phyloP scores from a whole-genome alignment of 2,329 filamentous ascomycete genomes.

The Stagonosporopsis rhizophila region DNA sequence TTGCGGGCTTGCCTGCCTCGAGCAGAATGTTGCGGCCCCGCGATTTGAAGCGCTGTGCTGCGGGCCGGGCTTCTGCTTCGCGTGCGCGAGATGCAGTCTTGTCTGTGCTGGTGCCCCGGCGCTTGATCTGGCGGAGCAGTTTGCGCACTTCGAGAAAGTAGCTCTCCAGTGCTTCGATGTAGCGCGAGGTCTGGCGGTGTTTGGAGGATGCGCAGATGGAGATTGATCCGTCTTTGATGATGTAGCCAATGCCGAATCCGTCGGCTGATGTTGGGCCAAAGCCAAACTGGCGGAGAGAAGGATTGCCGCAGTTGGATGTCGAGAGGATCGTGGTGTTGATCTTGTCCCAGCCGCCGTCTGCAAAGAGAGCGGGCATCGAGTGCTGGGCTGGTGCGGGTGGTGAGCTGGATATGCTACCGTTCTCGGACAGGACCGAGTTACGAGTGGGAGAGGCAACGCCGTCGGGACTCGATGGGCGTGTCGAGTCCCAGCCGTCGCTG shows the following conservation, averaged over 20 bases:
- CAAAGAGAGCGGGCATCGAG: slow-evolving; percentile 79
- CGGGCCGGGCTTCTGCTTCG: slow-evolving; percentile 64
- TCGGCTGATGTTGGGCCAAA: slow-evolving; percentile 94
- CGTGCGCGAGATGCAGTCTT: slow-evolving; percentile 65
- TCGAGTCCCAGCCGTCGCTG: slow-evolving; percentile 59
- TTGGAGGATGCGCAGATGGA: slow-evolving; percentile 93
- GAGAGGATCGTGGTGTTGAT: slow-evolving; percentile 93
- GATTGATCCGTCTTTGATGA: slow-evolving; percentile 93
- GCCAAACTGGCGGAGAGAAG: slow-evolving; percentile 90
- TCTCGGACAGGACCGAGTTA: slow-evolving; percentile 59
- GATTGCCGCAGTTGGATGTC: slow-evolving; percentile 98
- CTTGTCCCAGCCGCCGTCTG: slow-evolving; percentile 90
- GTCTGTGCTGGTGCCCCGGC: slow-evolving; percentile 60
- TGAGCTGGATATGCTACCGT: slow-evolving; percentile 57
- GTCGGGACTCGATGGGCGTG: slow-evolving; percentile 60
- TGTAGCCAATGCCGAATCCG: slow-evolving; percentile 97
- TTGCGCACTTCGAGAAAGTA: slow-evolving; percentile 92
- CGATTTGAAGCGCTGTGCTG: slow-evolving; percentile 66
- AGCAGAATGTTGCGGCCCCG: slow-evolving; percentile 75
- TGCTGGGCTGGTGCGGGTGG: slow-evolving; percentile 57
- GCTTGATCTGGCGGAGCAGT: slow-evolving; percentile 74
- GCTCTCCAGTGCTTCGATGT: slow-evolving; percentile 86
- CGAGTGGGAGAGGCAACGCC: slow-evolving; percentile 62
- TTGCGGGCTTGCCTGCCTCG: slow-evolving; percentile 58
- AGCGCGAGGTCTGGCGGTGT: slow-evolving; percentile 89